These are phyloP conservation scores for Coniferiporia weirii DNA, from an alignment of 1,284 basidiomycete genomes.

Conservation along the genomic window DNA sequence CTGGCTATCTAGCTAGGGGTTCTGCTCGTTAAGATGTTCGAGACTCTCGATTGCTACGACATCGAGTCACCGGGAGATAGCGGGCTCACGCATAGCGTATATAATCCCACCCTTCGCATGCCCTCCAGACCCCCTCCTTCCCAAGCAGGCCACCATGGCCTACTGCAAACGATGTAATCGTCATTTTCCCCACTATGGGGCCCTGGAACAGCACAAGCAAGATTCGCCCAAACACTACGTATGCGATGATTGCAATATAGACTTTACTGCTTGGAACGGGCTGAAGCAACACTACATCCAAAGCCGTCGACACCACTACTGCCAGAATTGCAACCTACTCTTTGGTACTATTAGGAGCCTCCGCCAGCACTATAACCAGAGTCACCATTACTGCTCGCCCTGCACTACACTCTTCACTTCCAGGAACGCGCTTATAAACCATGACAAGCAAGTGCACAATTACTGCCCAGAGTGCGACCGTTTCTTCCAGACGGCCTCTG, in stretches of 20 bases:
- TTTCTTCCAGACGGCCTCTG: constrained; percentile 31
- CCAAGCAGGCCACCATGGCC: constrained; percentile 22
- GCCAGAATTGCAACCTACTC: neutral
- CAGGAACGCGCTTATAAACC: constrained; percentile 37
- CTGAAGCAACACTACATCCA: neutral
- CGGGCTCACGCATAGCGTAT: too few species aligned
- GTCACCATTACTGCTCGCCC: constrained; percentile 29
- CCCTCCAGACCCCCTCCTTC: neutral
- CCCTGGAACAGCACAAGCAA: constrained; percentile 21
- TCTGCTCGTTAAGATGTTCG: too few species aligned
- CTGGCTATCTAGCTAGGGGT: too few species aligned
- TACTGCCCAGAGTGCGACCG: constrained; percentile 44
- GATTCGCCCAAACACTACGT: constrained; percentile 16
- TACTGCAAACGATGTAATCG: constrained; percentile 33
- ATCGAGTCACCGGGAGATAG: too few species aligned
- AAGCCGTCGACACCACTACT: neutral
- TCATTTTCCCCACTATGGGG: constrained; percentile 24
- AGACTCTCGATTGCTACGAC: too few species aligned
- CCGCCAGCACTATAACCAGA: constrained; percentile 17
- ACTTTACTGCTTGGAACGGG: constrained; percentile 13
- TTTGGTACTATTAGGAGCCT: constrained; percentile 2
- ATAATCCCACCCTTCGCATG: too few species aligned
- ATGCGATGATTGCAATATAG: constrained; percentile 20
- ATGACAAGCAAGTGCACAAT: constrained; percentile 43
- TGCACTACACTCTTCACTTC: constrained; percentile 30